Base-by-base conservation (phyloP, 208 protist genomes). In the Hexamita inflata region DNA sequence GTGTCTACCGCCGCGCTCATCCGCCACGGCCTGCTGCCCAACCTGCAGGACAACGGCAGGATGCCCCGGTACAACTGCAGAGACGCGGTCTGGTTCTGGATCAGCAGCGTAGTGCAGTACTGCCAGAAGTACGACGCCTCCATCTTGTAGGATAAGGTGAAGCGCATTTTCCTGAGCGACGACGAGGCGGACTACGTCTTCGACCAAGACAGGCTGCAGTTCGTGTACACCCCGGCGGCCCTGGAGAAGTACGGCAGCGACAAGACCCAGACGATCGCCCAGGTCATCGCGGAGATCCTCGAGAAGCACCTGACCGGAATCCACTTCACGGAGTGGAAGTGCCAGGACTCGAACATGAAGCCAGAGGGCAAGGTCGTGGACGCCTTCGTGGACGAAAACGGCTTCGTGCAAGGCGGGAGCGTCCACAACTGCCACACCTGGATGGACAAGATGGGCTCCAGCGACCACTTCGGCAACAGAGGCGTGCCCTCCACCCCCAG, bases 371-470 rank as follows among this genome's bases (percentile, higher is more conserved):
- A 86, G 58, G 73, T 86, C 58, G 75, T 90, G 35, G 39, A 84
- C 29, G 74, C 57, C 26, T 2, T n/a, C 41, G 0, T 86, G 0
- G 82, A 89, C 41, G 29, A 13, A 13, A n/a, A n/a, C n/a, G 86
- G 88, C 2, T 35, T 77, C 42, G 30, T 81, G 38, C 58, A 38
- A 41, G 88, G 88, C 59, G 88, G 88, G 0, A 88, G 84, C 62
- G 26, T 38, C 1, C 40, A 34, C 24, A 91, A 91, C 65, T 88
- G 84, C 73, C 85, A 85, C 9, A 90, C 87, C 30, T 91, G 88
- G 88, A 89, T 88, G 85, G 88, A 91, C 78, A 91, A 91, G 75
- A 89, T 90, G 86, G 88, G 88, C 29, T 61, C 74, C 40, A 74
- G 58, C 34, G 42, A 40, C 24, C n/a, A n/a, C n/a, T 29, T 49